These are phyloP conservation scores for Phytopythium kandeliae DNA, from an alignment of 352 stramenopile species.

Conservation along the genomic window DNA sequence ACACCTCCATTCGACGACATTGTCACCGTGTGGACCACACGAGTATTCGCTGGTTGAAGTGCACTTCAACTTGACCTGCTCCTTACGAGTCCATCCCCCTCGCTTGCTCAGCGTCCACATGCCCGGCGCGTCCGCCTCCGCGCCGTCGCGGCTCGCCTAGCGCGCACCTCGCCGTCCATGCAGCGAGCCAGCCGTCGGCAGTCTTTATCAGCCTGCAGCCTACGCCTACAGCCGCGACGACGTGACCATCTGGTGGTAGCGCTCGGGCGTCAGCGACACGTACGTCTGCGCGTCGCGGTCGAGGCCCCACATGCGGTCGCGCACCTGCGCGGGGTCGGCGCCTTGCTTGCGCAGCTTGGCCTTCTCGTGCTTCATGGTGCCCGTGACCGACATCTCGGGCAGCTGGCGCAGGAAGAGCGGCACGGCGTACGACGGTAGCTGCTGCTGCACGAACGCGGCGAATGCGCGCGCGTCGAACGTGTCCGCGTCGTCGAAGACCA, in stretches of 20 bases:
- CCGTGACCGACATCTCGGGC: slow-evolving; percentile 69
- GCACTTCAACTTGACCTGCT: too few relatives aligned
- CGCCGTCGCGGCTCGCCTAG: too few relatives aligned
- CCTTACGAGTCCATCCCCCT: too few relatives aligned
- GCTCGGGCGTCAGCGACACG: slow-evolving; percentile 46
- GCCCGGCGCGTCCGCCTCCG: too few relatives aligned
- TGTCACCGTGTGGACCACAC: too few relatives aligned
- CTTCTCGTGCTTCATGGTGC: slow-evolving; percentile 92
- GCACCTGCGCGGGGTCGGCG: slow-evolving; percentile 56
- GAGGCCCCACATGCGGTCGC: slow-evolving; percentile 55
- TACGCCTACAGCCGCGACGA: slow-evolving; percentile 47
- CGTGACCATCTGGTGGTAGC: slow-evolving; percentile 45
- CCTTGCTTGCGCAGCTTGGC: slow-evolving; percentile 80
- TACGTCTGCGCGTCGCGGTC: slow-evolving; percentile 45
- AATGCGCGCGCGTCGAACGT: slow-evolving; percentile 55
- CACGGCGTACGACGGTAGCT: slow-evolving; percentile 63
- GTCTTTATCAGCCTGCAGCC: too few relatives aligned
- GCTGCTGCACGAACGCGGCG: slow-evolving; percentile 36
- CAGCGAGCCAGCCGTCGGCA: too few relatives aligned
- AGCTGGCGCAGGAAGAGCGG: slow-evolving; percentile 84
- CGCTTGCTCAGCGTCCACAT: too few relatives aligned
- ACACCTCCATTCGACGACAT: too few relatives aligned
- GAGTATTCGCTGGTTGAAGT: too few relatives aligned
- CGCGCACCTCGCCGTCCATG: too few relatives aligned
- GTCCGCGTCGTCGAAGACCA: slow-evolving; percentile 71